Evolutionary conservation across 2,329 filamentous ascomycete species (phyloP), one percentile per base, ranked within the genome.

Genomic region (Setomelanomma holmii): DNA sequence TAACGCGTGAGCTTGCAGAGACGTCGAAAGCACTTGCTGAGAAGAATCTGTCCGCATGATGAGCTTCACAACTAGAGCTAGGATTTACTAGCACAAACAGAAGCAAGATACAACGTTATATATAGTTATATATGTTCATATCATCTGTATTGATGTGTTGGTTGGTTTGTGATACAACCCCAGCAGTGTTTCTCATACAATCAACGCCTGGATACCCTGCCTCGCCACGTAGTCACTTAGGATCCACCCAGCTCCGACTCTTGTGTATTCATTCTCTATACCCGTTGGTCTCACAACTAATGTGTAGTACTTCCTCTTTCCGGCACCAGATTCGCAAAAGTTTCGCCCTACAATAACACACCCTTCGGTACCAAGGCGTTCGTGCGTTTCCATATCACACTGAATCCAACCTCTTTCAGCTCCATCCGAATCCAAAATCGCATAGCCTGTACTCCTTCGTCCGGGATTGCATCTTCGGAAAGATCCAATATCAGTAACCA

Each of bases 321-420:
- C 4, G 14, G 34, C 16, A 20, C 35, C 27, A 22, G 14, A 16
- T 8, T 19, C 17, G 10, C 16, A 7, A 44, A 21, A 7, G 20
- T 42, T 46, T 41, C 36, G 54, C 44, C 51, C 48, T 21, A 56
- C 40, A 23, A 58, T 39, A 51, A 58, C 48, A 55, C 52, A 55
- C 22, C 44, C 34, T 42, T 50, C 41, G 24, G 35, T 23, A 42
- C 34, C 23, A 42, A 48, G 33, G 22, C 40, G 38, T 36, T 58
- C 45, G 40, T 12, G 19, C n/a, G 16, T 48, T 27, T 41, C 38
- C 14, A 35, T 7, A 43, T 55, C 49, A 48, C 49, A 55, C 30
- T 40, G 43, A 17, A 51, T 45, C 40, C 44, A 38, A 35, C 48
- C 55, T 55, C 51, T 55, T 45, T 40, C 36, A 19, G 20, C 17